phyloP scores from a whole-genome alignment of 2,329 filamentous ascomycete species.

The Pseudogymnoascus verrucosus region DNA sequence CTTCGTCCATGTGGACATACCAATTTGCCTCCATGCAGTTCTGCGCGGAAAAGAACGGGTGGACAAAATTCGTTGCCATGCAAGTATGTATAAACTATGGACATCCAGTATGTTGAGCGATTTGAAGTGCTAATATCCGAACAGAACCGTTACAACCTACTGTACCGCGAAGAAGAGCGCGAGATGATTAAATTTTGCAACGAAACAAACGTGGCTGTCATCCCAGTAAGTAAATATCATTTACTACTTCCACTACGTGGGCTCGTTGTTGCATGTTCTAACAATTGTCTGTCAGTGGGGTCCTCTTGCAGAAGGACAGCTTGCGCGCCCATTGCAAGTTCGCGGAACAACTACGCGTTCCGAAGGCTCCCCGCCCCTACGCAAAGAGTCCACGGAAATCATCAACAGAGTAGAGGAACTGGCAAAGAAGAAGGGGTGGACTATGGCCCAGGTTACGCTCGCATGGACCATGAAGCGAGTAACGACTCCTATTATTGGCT shows the following conservation, averaged over 20 bases:
- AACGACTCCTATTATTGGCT: slow-evolving; percentile 44
- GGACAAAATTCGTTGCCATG: slow-evolving; percentile 51
- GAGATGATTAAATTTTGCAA: slow-evolving; percentile 38
- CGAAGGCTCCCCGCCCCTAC: slow-evolving; percentile 7
- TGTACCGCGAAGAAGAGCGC: slow-evolving; percentile 50
- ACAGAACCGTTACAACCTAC: slow-evolving; percentile 45
- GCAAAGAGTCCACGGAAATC: slow-evolving; percentile 31
- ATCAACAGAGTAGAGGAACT: slow-evolving; percentile 48
- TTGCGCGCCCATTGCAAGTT: slow-evolving; percentile 24
- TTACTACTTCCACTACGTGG: slow-evolving; percentile 2
- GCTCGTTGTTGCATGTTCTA: neutral
- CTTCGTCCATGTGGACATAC: slow-evolving; percentile 41
- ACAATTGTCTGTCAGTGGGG: slow-evolving; percentile 23
- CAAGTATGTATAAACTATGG: neutral
- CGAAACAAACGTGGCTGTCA: slow-evolving; percentile 35
- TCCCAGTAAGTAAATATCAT: slow-evolving; percentile 23
- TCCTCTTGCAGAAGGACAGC: slow-evolving; percentile 28
- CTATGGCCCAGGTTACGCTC: slow-evolving; percentile 49
- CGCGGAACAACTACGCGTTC: slow-evolving; percentile 20
- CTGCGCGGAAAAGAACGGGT: slow-evolving; percentile 43
- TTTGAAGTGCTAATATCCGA: neutral
- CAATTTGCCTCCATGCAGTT: slow-evolving; percentile 44
- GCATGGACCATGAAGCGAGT: slow-evolving; percentile 44
- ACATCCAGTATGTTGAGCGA: neutral
- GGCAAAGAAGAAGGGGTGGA: slow-evolving; percentile 47